A percentile compares a stretch with the other conserved stretches of the same genome.
Conservation (phyloP, 768 basidiomycete species). For the Leccinum subgranulosum region DNA sequence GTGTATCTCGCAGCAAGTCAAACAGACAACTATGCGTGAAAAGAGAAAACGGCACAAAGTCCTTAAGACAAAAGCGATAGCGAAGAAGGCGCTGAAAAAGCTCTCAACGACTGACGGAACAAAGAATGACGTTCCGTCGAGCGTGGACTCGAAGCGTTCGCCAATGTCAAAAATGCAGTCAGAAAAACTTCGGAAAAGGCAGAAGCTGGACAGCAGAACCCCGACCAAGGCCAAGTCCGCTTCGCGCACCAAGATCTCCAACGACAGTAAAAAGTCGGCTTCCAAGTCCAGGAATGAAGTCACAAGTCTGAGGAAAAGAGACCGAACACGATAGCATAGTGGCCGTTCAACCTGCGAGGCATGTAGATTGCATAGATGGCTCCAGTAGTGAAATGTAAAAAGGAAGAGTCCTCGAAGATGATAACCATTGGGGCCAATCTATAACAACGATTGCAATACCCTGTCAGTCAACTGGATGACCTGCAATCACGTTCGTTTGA, state of each 20-base stretch:
- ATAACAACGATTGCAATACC: conserved; percentile 58
- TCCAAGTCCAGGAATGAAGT: conserved; percentile 1
- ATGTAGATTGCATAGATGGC: conserved; percentile 9
- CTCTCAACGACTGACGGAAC: background rate
- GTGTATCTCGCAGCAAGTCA: conserved; percentile 41
- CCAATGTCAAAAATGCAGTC: background rate
- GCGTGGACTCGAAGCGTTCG: background rate
- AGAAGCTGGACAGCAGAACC: conserved; percentile 6
- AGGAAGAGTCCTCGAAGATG: background rate
- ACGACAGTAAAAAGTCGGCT: background rate
- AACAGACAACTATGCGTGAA: conserved; percentile 41
- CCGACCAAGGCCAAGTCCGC: background rate
- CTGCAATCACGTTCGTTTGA: conserved; percentile 33
- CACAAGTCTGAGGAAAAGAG: background rate
- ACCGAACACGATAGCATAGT: conserved; percentile 4
- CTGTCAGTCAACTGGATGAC: conserved; percentile 64
- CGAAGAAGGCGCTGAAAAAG: conserved; percentile 28
- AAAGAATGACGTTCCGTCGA: background rate
- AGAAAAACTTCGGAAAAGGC: conserved; percentile 16
- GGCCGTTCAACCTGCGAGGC: background rate
- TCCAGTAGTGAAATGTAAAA: conserved; percentile 8
- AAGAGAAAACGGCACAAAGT: conserved; percentile 50
- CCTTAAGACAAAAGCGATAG: conserved; percentile 39
- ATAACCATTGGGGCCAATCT: conserved; percentile 4
- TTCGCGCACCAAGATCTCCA: background rate